A percentile compares a stretch with the other conserved stretches of the same genome.
Conservation (phyloP, 2,329 filamentous ascomycete species). For the Periconia macrospinosa region DNA sequence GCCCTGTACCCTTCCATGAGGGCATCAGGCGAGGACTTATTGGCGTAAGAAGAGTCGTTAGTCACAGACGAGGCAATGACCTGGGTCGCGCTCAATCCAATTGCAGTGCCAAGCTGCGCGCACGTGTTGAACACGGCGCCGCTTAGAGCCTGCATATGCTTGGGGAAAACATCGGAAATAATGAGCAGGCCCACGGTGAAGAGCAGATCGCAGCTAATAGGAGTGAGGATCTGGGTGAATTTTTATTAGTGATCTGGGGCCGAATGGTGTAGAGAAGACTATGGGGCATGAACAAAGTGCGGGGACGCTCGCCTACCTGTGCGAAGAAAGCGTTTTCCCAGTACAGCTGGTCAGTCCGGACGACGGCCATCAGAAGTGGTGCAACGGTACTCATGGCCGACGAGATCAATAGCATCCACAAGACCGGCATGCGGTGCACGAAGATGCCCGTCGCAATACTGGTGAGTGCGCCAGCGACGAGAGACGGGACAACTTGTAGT, state of each 20-base stretch:
- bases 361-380: neutral
- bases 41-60: neutral
- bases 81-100: constrained; percentile 1
- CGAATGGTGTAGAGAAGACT: no score
- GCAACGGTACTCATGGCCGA: neutral
- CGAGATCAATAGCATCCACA: neutral
- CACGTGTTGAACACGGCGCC: constrained; percentile 31
- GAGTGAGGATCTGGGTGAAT: neutral
- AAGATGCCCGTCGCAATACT: neutral
- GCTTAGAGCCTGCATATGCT: constrained; percentile 39
- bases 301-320: no score
- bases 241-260: no score
- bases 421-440: neutral
- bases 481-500: neutral
- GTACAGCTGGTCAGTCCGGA: neutral
- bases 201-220: neutral
- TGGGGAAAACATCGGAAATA: constrained; percentile 25
- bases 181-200: constrained; percentile 3
- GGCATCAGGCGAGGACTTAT: no score
- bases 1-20: no score
- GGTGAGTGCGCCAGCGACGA: neutral
- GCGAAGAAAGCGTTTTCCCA: no score
- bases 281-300: no score
- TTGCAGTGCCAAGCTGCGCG: constrained; percentile 3
- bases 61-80: constrained; percentile 1